Base-by-base conservation (phyloP, 345 rosid species). In the Draba incana region DNA sequence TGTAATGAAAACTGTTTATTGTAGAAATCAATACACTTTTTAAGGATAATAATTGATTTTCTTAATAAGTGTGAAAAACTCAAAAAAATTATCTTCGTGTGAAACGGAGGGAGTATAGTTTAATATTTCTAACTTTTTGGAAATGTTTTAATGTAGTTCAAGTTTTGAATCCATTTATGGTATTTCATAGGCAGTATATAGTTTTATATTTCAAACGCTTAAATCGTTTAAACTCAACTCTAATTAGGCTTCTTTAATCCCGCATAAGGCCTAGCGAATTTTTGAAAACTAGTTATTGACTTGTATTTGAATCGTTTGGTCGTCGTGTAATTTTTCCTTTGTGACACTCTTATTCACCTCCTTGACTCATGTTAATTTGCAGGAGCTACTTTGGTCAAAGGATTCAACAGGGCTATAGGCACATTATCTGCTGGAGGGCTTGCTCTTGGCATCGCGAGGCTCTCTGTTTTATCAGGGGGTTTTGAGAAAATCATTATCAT, bases 361-460 rank as follows among this genome's bases (percentile, higher is more conserved):
- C 20, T 44, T 23, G 45, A 51, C 46, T 15, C 11, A 14, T 20
- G 14, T 15, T 31, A 44, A 47, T 35, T 38, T 49, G 10, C 60
- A 91, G 96, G 98, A 8, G 94, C 94, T 65, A 92, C 98, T 3
- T 85, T 92, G 55, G 85, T 62, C 74, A 92, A 89, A 76, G 98
- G 98, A 44, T 89, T 92, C 64, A 92, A 92, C 77, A 86, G 98
- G 25, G 98, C 86, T 30, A 6, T 92, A 43, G 98, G 98, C 50
- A 92, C 96, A 47, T 53, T 92, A 25, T 84, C 90, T 15, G 98
- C 96, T 20, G 98, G 88, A 38, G 84, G 81, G 25, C 86, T 92
- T 57, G 86, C 94, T 58, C 81, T 89, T 70, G 92, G 92, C 61
- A 80, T 89, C 6, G 92, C 98, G 0, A 88, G 84, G 76, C 63